Base-by-base conservation (phyloP, 1,139 yeast species). In the Nakaseomyces uthaithaninus region DNA sequence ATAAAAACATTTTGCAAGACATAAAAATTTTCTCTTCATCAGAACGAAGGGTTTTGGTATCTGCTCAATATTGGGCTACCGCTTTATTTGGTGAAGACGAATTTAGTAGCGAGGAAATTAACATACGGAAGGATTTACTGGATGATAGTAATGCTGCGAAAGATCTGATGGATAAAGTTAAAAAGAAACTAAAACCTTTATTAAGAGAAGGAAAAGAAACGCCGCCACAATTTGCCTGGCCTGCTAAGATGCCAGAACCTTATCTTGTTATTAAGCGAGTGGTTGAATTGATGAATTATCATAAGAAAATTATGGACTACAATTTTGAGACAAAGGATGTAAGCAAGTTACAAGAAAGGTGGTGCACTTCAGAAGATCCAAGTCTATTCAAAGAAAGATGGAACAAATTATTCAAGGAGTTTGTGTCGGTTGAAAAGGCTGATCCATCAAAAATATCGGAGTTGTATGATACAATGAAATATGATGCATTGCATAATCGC, bases 141-240 rank as follows among this genome's bases (percentile, higher is more conserved):
- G 99, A 93, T 62, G 98, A 93, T 63, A 83, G 95, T 27, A 93
- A 93, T 61, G 99, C 99, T 1, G 99, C 99, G 2, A 93, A 93
- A 58, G 97, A 87, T 59, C 68, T 87, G 40, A 91, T 89, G 97
- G 99, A 93, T 58, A 85, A 87, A 57, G 99, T 93, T 28, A 93
- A 93, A 63, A 93, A 91, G 75, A 87, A 89, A 68, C 71, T 93
- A 57, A 93, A 93, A 62, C 97, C 97, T 0, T 69, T 93, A 56
- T 68, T 93, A 41, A 76, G 99, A 62, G 91, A 89, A 62, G 98
- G 98, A 2, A 85, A 89, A 43, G 95, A 87, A 54, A 96, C 97
- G 0, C 98, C 98, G n/a, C 87, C 94, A 1, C 96, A 91, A 57
- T 93, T 93, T 62, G 85, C 98, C 0, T 93, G 99, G 99, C 98